Evolutionary conservation across 495 filamentous ascomycete species (phyloP).

Genomic region (Entonaema liquescens): DNA sequence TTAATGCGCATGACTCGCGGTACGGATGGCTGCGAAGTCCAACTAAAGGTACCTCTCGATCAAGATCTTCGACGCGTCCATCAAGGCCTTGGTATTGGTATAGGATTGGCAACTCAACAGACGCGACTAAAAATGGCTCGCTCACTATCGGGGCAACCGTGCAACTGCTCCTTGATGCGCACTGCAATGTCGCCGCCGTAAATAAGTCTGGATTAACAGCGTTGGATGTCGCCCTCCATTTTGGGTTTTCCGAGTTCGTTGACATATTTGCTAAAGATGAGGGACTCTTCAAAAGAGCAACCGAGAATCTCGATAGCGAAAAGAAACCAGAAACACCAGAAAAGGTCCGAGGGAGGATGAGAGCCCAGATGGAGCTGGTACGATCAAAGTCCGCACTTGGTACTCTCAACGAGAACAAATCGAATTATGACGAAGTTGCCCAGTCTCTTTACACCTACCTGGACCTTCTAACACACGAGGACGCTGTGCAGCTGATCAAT

Average conservation of each 20-base stretch:
- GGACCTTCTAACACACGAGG: not conserved
- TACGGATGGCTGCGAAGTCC: not conserved
- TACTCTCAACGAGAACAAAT: not conserved
- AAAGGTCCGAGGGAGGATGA: not conserved
- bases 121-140: not conserved
- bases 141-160: not conserved
- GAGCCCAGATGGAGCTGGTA: not conserved
- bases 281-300: not conserved
- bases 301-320: not conserved
- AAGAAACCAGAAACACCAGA: not conserved
- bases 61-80: not conserved
- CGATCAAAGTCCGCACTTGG: not conserved
- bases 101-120: not conserved
- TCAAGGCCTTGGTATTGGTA: not conserved
- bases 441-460: not conserved
- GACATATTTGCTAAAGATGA: not conserved
- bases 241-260: not conserved
- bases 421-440: not conserved
- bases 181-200: not conserved
- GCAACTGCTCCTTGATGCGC: not conserved
- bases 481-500: not conserved
- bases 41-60: not conserved
- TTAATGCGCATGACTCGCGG: not conserved
- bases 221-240: not conserved
- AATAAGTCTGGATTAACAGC: not conserved